A percentile compares a stretch with the other conserved stretches of the same genome.
Evolutionary conservation across 1,284 basidiomycete genomes (phyloP).

Genomic region (Megacollybia platyphylla): DNA sequence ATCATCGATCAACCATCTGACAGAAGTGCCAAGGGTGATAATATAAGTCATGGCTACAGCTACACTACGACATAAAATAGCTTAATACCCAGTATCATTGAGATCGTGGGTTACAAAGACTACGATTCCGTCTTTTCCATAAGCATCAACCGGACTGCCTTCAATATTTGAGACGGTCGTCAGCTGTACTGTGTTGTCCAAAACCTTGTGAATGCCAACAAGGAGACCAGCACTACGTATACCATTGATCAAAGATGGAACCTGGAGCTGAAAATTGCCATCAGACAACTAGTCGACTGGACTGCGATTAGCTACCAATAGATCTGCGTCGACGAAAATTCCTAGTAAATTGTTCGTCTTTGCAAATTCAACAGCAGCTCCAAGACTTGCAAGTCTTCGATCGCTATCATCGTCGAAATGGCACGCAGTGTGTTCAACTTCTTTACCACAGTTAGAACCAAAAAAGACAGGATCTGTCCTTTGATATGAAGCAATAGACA

Average conservation of each 20-base stretch:
- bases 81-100: too few relatives aligned
- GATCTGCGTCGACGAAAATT: slow-evolving; percentile 80
- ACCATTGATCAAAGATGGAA: slow-evolving; percentile 76
- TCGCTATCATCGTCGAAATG: slow-evolving; percentile 35
- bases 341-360: slow-evolving; percentile 91
- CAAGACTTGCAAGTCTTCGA: slow-evolving; percentile 59
- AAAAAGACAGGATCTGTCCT: slow-evolving; percentile 88
- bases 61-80: too few relatives aligned
- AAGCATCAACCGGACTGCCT: slow-evolving; percentile 49
- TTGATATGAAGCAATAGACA: neutral
- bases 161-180: slow-evolving; percentile 29
- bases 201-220: slow-evolving; percentile 65
- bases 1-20: too few relatives aligned
- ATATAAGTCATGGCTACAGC: too few relatives aligned
- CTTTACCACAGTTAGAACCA: slow-evolving; percentile 74
- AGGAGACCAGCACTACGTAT: slow-evolving; percentile 85
- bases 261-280: slow-evolving; percentile 33
- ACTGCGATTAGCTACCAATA: slow-evolving; percentile 44
- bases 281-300: slow-evolving; percentile 3
- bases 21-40: too few relatives aligned
- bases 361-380: slow-evolving; percentile 90
- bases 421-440: slow-evolving; percentile 24
- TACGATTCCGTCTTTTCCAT: slow-evolving; percentile 46
- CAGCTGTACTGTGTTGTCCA: slow-evolving; percentile 28
- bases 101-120: slow-evolving; percentile 43